A percentile compares a stretch with the other conserved stretches of the same genome.
Evolutionary conservation across 139 green algal species (phyloP).

Genomic region (Mychonastes homosphaera): DNA sequence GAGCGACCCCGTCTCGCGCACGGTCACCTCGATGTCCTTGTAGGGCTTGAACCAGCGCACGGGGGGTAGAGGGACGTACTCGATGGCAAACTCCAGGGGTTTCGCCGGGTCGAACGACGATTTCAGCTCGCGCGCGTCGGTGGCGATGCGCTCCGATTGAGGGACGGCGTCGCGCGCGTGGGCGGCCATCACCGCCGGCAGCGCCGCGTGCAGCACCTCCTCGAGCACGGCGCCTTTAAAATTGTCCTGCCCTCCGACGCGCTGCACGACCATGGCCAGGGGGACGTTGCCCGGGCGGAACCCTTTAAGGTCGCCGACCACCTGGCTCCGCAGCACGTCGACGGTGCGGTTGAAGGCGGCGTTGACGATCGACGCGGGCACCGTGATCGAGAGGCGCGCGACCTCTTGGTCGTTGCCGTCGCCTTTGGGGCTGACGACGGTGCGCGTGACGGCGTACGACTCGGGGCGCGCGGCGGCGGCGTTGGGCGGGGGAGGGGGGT

Average conservation of each 20-base stretch:
- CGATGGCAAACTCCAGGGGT: constrained; percentile 26
- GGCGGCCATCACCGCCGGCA: constrained; percentile 14
- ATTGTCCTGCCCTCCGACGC: constrained; percentile 26
- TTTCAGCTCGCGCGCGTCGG: constrained; percentile 26
- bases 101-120: constrained; percentile 33
- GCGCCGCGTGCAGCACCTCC: constrained; percentile 27
- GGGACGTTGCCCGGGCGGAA: constrained; percentile 34
- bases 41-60: constrained; percentile 51
- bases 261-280: constrained; percentile 28
- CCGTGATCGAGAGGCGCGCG: too few relatives aligned
- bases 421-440: too few relatives aligned
- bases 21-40: constrained; percentile 42
- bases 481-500: too few relatives aligned
- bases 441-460: too few relatives aligned
- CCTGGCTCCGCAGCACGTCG: constrained; percentile 8
- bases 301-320: constrained; percentile 17
- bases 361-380: too few relatives aligned
- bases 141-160: constrained; percentile 22
- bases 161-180: constrained; percentile 18
- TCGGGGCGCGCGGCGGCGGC: too few relatives aligned
- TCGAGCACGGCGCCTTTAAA: constrained; percentile 41
- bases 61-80: constrained; percentile 29
- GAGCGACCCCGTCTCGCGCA: constrained; percentile 22
- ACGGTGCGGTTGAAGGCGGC: too few relatives aligned
- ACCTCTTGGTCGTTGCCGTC: too few relatives aligned